Evolutionary conservation across 257 asterid species (phyloP), one percentile per base, ranked within the genome.

Genomic region (Solanum etuberosum): DNA sequence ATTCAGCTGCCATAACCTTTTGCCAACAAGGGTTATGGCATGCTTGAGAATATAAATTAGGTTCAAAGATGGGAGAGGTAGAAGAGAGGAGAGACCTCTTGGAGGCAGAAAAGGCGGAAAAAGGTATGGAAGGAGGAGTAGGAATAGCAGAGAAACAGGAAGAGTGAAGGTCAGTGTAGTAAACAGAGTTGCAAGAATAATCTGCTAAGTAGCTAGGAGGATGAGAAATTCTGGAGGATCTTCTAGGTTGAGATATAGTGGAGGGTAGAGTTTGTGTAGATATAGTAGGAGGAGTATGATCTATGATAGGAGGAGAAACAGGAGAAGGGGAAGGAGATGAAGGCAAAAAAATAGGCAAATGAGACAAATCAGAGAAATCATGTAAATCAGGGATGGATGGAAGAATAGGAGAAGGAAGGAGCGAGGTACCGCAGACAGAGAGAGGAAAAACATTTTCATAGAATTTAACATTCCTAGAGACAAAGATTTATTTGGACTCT

Each of bases 61-160:
- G 73, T 27, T 65, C 7, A 11, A 10, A 5, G 0, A 65, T 27
- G 4, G 31, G 20, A 2, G 73, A 65, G 1, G 9, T 12, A 9
- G 9, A 11, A 7, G 20, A 12, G 31, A 65, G 0, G 6, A 12
- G 10, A 5, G 3, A 1, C 9, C 13, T 27, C 13, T 25, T 65
- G 0, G 73, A 65, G 3, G 31, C 16, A 5, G 34, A 11, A 11
- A 65, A 18, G 6, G 72, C 3, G 7, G 73, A 65, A 12, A 65
- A 65, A 8, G 0, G 18, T 0, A 65, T 0, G 1, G 4, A n/a
- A 5, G 2, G 4, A 7, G 35, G 21, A 0, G 73, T 27, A 7
- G 29, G 2, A 25, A 32, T n/a, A 11, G 34, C 32, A 9, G 71
- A n/a, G 14, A 63, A 63, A n/a, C 18, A n/a, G 25, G 34, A 25